Conservation (phyloP, 768 basidiomycete species). For the Mycena galopus region DNA sequence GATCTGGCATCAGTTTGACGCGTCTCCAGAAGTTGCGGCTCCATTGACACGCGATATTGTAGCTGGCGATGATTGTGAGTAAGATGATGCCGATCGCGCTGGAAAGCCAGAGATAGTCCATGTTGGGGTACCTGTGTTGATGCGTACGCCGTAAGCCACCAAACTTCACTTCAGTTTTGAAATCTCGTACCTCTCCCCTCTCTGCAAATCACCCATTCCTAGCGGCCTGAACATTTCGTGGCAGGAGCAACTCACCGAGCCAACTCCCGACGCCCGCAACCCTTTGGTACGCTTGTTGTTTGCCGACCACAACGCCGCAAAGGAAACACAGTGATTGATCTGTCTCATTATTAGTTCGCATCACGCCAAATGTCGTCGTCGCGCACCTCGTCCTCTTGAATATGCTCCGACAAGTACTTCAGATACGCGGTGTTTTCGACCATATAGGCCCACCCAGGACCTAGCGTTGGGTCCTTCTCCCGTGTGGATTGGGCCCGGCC, state of each 20-base stretch:
- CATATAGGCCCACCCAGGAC: background rate
- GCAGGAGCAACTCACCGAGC: background rate
- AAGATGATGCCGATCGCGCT: background rate
- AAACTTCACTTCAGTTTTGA: background rate
- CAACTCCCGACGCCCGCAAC: background rate
- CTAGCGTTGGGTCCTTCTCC: slow-evolving; percentile 29
- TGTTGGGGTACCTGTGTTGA: background rate
- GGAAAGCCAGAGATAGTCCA: background rate
- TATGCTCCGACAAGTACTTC: background rate
- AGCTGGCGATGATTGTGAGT: slow-evolving; percentile 1
- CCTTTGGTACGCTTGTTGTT: background rate
- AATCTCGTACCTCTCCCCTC: background rate
- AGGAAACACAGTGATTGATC: background rate
- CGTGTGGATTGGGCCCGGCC: slow-evolving; percentile 4
- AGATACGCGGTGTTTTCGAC: slow-evolving; percentile 24
- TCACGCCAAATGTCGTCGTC: background rate
- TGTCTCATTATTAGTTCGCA: background rate
- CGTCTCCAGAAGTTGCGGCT: slow-evolving; percentile 32
- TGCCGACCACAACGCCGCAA: background rate
- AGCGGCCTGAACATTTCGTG: background rate
- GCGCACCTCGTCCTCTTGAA: slow-evolving; percentile 6
- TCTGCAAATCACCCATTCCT: background rate
- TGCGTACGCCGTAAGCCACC: background rate
- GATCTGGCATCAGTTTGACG: background rate
- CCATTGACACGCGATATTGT: slow-evolving; percentile 47